Percentiles rank a stretch among this genome's conserved stretches.
Conservation (phyloP, 1,284 basidiomycete genomes). For the Microbotryum violaceum region DNA sequence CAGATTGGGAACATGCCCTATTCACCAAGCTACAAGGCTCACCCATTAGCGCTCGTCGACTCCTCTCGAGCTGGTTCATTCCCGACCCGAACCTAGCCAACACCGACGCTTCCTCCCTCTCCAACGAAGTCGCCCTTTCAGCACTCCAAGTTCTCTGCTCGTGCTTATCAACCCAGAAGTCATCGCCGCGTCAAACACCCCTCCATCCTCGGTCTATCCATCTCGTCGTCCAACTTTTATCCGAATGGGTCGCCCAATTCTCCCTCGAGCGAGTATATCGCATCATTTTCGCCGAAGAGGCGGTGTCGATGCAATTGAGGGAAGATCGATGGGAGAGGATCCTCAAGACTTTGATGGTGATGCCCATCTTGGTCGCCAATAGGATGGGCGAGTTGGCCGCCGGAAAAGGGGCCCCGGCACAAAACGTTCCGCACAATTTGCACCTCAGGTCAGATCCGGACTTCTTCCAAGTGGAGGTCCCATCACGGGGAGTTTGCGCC, state of each 20-base stretch:
- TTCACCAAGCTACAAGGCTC: conserved; percentile 45
- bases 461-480: background rate
- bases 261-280: conserved; percentile 55
- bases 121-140: conserved; percentile 12
- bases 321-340: conserved; percentile 56
- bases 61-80: conserved; percentile 44
- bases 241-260: conserved; percentile 49
- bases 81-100: conserved; percentile 17
- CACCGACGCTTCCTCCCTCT: conserved; percentile 13
- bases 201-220: conserved; percentile 30
- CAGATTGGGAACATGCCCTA: conserved; percentile 58
- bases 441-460: background rate
- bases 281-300: conserved; percentile 46
- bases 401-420: conserved; percentile 17
- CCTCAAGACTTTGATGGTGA: conserved; percentile 52
- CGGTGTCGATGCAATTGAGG: conserved; percentile 34
- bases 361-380: conserved; percentile 64
- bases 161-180: conserved; percentile 42
- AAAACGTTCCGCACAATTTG: conserved; percentile 43
- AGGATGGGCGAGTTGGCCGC: conserved; percentile 41
- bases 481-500: background rate
- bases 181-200: conserved; percentile 43
- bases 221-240: conserved; percentile 46
- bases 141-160: conserved; percentile 20
- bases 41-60: conserved; percentile 49